Evolutionary conservation across 306 rosid species (phyloP), one percentile per base, ranked within the genome.

Genomic region (cucumber (Cucumis sativus)): DNA sequence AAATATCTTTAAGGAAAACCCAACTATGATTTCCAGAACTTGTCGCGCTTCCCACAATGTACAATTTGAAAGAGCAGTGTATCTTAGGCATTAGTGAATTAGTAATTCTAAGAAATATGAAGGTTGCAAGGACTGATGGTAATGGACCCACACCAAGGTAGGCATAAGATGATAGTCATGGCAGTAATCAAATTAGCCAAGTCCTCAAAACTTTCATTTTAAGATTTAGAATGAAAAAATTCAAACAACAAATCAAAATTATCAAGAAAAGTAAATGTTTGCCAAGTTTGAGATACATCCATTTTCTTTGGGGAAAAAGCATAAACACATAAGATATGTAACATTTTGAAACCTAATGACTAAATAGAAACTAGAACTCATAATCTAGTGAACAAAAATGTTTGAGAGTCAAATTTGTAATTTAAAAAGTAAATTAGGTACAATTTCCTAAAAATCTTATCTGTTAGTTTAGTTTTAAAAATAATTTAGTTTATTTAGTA

Each of bases 11-110:
- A 23, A 82, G 78, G 80, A 69, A 85, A 78, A 84, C 84, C 97
- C 98, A 95, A 72, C 79, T 78, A 82, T 92, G 88, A 76, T 80
- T 84, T 68, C 90, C 91, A 6, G 88, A 80, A 77, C 60, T 83
- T 61, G 97, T 96, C 79, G 83, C 82, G 84, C 84, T 88, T 79
- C 98, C 98, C 37, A 95, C 90, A 57, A 81, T 20, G 77, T 17
- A 17, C 30, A 30, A 76, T 47, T 23, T 25, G 41, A 54, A 56
- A 52, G 51, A 57, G 33, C 45, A 76, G 55, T 40, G 21, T 68
- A 57, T 52, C n/a, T 56, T 33, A 56, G 30, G 63, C 63, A 55
- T 28, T 20, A n/a, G 56, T 74, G 35, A 16, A 74, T 52, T 74
- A 30, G 33, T 70, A 70, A 47, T 70, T 70, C 58, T 70, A 70